These are phyloP conservation scores for Niveomyces coronatus DNA, from an alignment of 2,329 filamentous ascomycete species.

Conservation along the genomic window DNA sequence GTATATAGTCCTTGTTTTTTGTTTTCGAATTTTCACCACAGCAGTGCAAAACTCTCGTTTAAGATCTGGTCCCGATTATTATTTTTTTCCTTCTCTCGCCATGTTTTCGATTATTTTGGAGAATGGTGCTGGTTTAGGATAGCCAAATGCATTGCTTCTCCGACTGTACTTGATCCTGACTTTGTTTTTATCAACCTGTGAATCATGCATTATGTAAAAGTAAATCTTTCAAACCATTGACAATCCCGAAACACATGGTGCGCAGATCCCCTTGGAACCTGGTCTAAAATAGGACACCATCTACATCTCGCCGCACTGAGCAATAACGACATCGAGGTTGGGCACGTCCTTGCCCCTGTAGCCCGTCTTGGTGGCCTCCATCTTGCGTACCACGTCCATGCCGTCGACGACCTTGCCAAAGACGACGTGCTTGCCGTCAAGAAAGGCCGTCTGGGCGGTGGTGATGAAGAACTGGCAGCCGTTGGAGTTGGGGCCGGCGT, in stretches of 20 bases:
- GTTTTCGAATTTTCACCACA: not conserved
- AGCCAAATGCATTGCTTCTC: too few relatives aligned
- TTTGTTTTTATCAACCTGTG: too few relatives aligned
- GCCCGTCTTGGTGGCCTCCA: slow-evolving; percentile 82
- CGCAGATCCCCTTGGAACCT: too few relatives aligned
- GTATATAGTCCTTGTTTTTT: not conserved
- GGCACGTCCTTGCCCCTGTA: slow-evolving; percentile 67
- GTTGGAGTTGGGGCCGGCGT: slow-evolving; percentile 85
- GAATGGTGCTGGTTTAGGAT: too few relatives aligned
- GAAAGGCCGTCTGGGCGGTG: slow-evolving; percentile 72
- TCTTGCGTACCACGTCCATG: slow-evolving; percentile 83
- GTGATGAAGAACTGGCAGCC: slow-evolving; percentile 98
- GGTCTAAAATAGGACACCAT: too few relatives aligned
- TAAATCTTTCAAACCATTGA: too few relatives aligned
- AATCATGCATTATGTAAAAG: too few relatives aligned
- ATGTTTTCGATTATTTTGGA: not conserved
- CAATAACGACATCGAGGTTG: slow-evolving; percentile 71
- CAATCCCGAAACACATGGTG: too few relatives aligned
- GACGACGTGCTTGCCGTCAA: slow-evolving; percentile 90
- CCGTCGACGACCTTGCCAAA: slow-evolving; percentile 86
- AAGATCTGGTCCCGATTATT: too few relatives aligned
- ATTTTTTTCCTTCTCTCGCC: not conserved
- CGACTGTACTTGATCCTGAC: too few relatives aligned
- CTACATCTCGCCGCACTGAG: slow-evolving; percentile 90
- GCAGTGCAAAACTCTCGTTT: too few relatives aligned